A percentile compares a stretch with the other conserved stretches of the same genome.
These are phyloP conservation scores for Thelephora terrestris DNA, from an alignment of 1,284 basidiomycete species.

Conservation along the genomic window DNA sequence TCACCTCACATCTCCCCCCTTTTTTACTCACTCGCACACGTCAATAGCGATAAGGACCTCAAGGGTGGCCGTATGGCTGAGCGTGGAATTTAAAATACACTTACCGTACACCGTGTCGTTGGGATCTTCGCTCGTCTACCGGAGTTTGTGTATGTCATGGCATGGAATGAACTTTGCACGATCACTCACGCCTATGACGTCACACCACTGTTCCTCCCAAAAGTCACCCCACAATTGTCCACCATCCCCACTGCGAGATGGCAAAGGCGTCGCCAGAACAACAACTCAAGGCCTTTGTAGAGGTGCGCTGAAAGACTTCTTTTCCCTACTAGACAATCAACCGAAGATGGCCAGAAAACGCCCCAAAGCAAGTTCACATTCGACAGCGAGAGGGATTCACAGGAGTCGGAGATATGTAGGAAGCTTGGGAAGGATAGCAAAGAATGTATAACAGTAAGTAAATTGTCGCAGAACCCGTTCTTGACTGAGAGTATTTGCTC, in stretches of 20 bases:
- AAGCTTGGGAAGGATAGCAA: slow-evolving; percentile 35
- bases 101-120: background rate
- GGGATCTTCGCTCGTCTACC: background rate
- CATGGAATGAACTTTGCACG: background rate
- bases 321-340: background rate
- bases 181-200: slow-evolving; percentile 11
- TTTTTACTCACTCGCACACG: background rate
- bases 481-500: background rate
- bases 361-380: slow-evolving; percentile 47
- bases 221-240: slow-evolving; percentile 21
- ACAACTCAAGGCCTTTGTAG: slow-evolving; percentile 21
- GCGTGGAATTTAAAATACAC: background rate
- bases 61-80: slow-evolving; percentile 49
- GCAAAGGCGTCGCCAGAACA: slow-evolving; percentile 13
- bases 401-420: slow-evolving; percentile 56
- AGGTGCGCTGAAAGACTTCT: slow-evolving; percentile 4
- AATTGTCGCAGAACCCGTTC: background rate
- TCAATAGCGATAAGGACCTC: slow-evolving; percentile 44
- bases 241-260: slow-evolving; percentile 9
- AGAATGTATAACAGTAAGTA: slow-evolving; percentile 50
- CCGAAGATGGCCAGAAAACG: slow-evolving; percentile 28
- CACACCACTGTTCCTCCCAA: slow-evolving; percentile 10
- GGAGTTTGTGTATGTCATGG: slow-evolving; percentile 10
- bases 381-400: slow-evolving; percentile 47
- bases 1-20: background rate